These are phyloP conservation scores for Aspergillus texensis DNA, from an alignment of 2,329 filamentous ascomycete species.

Conservation along the genomic window DNA sequence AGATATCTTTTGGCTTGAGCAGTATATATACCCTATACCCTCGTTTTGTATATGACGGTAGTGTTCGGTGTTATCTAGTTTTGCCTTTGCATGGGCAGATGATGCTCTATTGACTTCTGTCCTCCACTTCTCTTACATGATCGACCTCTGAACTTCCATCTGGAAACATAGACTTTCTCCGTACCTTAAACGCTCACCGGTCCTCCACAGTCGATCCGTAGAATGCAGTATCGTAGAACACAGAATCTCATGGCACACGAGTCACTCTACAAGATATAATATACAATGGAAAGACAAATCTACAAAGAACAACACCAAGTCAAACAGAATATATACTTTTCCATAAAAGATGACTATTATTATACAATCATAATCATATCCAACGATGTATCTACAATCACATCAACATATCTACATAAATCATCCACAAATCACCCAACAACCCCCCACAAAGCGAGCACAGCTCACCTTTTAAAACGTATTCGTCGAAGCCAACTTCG, in stretches of 20 bases:
- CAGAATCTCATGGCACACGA: neutral
- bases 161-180: neutral
- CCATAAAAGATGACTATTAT: neutral
- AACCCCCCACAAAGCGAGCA: neutral
- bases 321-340: neutral
- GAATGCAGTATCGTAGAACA: neutral
- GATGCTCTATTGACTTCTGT: neutral
- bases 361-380: neutral
- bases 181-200: neutral
- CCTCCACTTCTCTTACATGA: neutral
- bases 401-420: constrained; percentile 1
- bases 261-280: neutral
- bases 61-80: neutral
- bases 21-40: neutral
- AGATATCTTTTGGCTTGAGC: neutral
- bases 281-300: neutral
- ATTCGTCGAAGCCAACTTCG: constrained; percentile 27
- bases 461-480: neutral
- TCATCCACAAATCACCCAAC: neutral
- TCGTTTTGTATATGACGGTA: neutral
- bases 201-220: neutral
- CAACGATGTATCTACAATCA: neutral
- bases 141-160: neutral
- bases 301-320: neutral
- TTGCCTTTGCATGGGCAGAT: neutral